phyloP scores from a whole-genome alignment of 345 rosid genomes.

The Bruguiera parviflora region DNA sequence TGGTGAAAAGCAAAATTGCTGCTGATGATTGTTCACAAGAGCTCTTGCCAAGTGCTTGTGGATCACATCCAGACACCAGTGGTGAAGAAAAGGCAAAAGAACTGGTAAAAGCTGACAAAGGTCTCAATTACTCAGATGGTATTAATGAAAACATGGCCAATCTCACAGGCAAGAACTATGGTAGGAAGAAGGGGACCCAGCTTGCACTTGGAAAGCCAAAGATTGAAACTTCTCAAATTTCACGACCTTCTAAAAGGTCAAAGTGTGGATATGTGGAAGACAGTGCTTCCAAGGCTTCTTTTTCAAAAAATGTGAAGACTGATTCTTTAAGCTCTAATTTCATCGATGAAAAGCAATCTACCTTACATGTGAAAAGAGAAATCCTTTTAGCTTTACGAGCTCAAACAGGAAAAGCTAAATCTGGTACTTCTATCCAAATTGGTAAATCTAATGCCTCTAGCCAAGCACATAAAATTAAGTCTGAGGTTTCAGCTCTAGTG shows the following conservation, averaged over 20 bases:
- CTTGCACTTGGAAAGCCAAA: constrained; percentile 42
- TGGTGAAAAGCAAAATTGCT: constrained; percentile 26
- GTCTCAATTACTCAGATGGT: constrained; percentile 28
- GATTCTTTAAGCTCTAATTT: constrained; percentile 31
- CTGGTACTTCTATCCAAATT: not conserved
- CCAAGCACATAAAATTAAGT: constrained; percentile 3
- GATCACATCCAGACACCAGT: constrained; percentile 28
- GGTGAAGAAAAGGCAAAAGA: constrained; percentile 38
- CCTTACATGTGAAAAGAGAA: constrained; percentile 32
- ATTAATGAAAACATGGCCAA: constrained; percentile 20
- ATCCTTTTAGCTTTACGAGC: constrained; percentile 44
- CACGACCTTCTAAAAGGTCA: constrained; percentile 46
- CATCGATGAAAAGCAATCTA: constrained; percentile 31
- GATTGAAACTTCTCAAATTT: constrained; percentile 32
- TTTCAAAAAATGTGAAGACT: constrained; percentile 25
- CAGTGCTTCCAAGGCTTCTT: constrained; percentile 24
- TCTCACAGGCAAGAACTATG: constrained; percentile 28
- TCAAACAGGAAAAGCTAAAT: constrained; percentile 23
- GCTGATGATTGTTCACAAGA: constrained; percentile 29
- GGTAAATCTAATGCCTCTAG: constrained; percentile 4
- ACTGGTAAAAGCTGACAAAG: constrained; percentile 30
- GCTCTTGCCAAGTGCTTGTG: constrained; percentile 23
- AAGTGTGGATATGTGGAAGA: constrained; percentile 39
- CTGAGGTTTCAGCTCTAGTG: not conserved
- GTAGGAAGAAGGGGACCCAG: constrained; percentile 39